These are phyloP conservation scores for Flaveria sonorensis DNA, from an alignment of 129 eudicot genomes.

Conservation along the genomic window DNA sequence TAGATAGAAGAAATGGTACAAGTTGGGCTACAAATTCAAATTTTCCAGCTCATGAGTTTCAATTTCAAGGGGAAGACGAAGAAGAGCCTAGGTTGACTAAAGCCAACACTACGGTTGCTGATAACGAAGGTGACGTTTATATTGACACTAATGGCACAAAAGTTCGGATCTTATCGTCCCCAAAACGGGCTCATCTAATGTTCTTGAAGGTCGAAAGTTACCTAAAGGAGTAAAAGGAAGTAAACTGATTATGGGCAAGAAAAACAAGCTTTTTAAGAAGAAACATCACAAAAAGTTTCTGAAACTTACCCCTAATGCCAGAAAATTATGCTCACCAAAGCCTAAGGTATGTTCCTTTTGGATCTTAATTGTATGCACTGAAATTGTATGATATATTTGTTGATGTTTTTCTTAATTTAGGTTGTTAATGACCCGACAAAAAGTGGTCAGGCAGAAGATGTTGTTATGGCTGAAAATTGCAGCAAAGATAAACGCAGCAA, in stretches of 20 bases:
- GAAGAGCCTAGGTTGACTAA: conserved; percentile 29
- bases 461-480: conserved; percentile 27
- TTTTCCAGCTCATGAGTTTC: conserved; percentile 44
- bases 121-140: conserved; percentile 70
- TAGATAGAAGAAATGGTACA: conserved; percentile 84
- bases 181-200: conserved; percentile 26
- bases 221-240: conserved; percentile 43
- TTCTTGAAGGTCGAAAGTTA: conserved; percentile 32
- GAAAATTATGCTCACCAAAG: conserved; percentile 32
- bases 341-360: conserved; percentile 48
- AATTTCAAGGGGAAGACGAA: conserved; percentile 39
- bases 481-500: conserved; percentile 13
- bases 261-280: conserved; percentile 38
- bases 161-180: conserved; percentile 69
- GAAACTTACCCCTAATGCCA: conserved; percentile 34
- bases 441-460: conserved; percentile 27
- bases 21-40: conserved; percentile 66
- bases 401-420: not conserved
- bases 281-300: conserved; percentile 47
- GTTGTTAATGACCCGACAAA: conserved; percentile 40
- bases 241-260: conserved; percentile 45
- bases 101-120: conserved; percentile 36
- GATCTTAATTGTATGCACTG: conserved; percentile 13
- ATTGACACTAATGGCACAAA: conserved; percentile 80
- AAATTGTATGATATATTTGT: not conserved